Evolutionary conservation across 176 grass and related monocot genomes (phyloP), one percentile per base, ranked within the genome.

Genomic region (Bolboschoenus planiculmis): DNA sequence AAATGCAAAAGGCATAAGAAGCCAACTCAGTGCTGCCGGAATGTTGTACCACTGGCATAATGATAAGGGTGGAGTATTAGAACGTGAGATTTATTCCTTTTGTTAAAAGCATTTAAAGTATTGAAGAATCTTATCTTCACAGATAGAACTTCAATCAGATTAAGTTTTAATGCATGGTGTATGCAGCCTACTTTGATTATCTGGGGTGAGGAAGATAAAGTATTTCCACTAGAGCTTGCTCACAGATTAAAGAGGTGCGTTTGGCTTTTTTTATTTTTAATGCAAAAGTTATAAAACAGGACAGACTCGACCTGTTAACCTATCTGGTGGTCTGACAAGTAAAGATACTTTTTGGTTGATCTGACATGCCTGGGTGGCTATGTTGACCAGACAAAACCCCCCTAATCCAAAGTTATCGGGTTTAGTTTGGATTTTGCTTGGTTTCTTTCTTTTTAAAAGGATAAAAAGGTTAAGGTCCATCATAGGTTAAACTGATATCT

Each of bases 141-240:
- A 20, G n/a, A 57, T 21, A 39, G 23, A 50, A 16, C 26, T 73
- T 76, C 55, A 53, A 16, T 47, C 13, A 73, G 57, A 56, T 56
- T 56, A 20, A 62, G 44, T 76, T 51, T 68, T 44, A 65, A 43
- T 13, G 7, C 5, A 8, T 82, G 14, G 16, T 82, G 9, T 44
- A 73, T 88, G 80, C 88, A 93, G 92, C 88, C 77, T 20, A 89
- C 91, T 2, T 83, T 93, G 80, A 90, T 99, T 84, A 14, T 93
- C 55, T 95, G 92, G 92, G 96, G 96, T 4, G 92, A 95, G 85
- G 74, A 90, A 81, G 96, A 99, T 72, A 78, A 56, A 40, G 89
- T 99, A 63, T 95, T 99, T 86, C 96, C 96, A 33, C 81, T 99
- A 86, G 96, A 99, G 68, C 61, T 99, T 84, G 96, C 89, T 75